Evolutionary conservation across 2,329 filamentous ascomycete species (phyloP), one percentile per base, ranked within the genome.

Genomic region (Fusarium haematococcum): DNA sequence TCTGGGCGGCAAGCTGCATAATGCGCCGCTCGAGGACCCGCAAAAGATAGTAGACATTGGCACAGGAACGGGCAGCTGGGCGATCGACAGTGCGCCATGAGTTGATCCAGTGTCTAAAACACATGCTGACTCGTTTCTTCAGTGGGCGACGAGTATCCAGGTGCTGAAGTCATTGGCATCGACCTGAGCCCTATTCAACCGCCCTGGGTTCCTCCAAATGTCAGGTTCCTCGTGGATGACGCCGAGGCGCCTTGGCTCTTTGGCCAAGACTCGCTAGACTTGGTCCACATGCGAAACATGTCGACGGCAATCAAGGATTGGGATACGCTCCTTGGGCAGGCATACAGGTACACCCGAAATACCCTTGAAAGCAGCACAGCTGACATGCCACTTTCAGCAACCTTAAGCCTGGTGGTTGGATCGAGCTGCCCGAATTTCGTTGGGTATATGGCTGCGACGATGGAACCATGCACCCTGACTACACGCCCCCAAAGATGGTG

Each of bases 351-450:
- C 3, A 33, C 43, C 16, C 11, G 18, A 2, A 14, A 14, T 16
- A 45, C 33, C 18, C 18, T 32, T 23, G 0, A 32, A n/a, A n/a
- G 13, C 16, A 33, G n/a, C 7, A 20, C 33, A 52, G 8, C 52
- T 68, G 20, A 68, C 41, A 16, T 6, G 33, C 25, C 20, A 39
- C 37, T 2, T 11, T n/a, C 58, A 78, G 77, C 7, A 62, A 60
- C 3, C 68, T 86, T 1, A 81, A 81, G 33, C 86, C 86, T 0
- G 86, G 86, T 23, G 86, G 86, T 37, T 86, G 85, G 81, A 80
- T 87, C 30, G 85, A 88, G 67, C 79, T 86, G 6, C 83, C 85
- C 23, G 80, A 82, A 8, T 74, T 77, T n/a, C 68, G 74, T 16
- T 78, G 76, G 68, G 69, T 73, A 11, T 74, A 79, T n/a, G 63